Evolutionary conservation across 2,329 filamentous ascomycete genomes (phyloP).

Genomic region (Cercospora sp.): DNA sequence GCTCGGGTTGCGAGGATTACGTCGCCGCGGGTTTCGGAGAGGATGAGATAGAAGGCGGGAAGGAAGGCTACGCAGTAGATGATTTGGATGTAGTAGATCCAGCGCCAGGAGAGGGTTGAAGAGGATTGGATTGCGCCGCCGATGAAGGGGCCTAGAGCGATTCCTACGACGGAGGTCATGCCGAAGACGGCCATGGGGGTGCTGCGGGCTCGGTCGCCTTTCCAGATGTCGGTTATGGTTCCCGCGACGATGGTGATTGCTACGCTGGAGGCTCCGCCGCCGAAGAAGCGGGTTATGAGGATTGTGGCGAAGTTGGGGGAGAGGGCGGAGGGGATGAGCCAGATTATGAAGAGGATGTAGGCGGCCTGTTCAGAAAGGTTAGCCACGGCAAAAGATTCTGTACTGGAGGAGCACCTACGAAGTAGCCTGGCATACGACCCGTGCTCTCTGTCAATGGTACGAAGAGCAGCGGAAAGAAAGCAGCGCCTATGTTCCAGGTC

Average conservation of each 20-base stretch:
- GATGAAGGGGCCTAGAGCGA: constrained; percentile 38
- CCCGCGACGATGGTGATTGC: constrained; percentile 34
- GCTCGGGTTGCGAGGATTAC: constrained; percentile 41
- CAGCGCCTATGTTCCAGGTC: constrained; percentile 39
- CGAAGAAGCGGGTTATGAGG: constrained; percentile 39
- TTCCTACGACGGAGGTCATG: constrained; percentile 33
- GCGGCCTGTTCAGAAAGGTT: neutral
- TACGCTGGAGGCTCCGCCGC: constrained; percentile 35
- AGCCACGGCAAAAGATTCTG: too few relatives aligned
- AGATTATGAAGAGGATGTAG: constrained; percentile 36
- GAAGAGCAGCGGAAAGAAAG: constrained; percentile 34
- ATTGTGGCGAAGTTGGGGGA: constrained; percentile 67
- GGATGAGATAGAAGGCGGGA: constrained; percentile 37
- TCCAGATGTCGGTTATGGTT: constrained; percentile 38
- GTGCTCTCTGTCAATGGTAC: constrained; percentile 37
- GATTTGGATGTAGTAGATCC: constrained; percentile 39
- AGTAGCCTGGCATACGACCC: constrained; percentile 34
- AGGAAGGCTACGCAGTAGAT: constrained; percentile 35
- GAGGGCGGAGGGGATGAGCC: constrained; percentile 36
- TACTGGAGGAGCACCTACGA: too few relatives aligned
- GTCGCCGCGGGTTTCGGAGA: constrained; percentile 43
- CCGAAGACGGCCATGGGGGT: constrained; percentile 38
- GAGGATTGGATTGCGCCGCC: constrained; percentile 34
- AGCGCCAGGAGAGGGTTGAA: constrained; percentile 30
- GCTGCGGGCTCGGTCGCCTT: constrained; percentile 32